Conservation (phyloP, 2,329 filamentous ascomycete species). For the Alternaria metachromatica region DNA sequence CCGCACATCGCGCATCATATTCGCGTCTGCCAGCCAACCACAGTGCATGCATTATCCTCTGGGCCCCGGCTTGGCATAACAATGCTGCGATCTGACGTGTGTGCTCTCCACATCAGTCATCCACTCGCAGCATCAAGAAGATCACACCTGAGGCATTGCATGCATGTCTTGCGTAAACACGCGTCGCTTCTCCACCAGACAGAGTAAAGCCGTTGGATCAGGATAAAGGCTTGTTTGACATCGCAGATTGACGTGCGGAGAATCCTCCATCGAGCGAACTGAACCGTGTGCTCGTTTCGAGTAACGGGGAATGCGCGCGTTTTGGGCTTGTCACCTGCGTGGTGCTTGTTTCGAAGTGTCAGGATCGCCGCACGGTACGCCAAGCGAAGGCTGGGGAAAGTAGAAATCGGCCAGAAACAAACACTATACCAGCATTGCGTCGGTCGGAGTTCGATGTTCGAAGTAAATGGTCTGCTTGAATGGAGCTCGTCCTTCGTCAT, state of each 20-base stretch:
- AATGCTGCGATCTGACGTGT: conserved; percentile 6
- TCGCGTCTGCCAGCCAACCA: background rate
- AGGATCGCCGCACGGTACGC: background rate
- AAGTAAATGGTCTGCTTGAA: background rate
- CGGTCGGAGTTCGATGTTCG: background rate
- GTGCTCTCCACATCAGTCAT: conserved; percentile 3
- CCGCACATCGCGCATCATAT: background rate
- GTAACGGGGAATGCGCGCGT: background rate
- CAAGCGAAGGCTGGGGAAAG: background rate
- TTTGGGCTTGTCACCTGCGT: background rate
- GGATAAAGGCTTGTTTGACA: background rate
- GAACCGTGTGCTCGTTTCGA: conserved; percentile 1
- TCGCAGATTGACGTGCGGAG: background rate
- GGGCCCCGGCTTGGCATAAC: background rate
- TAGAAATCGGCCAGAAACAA: background rate
- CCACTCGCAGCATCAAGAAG: background rate
- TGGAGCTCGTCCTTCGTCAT: background rate
- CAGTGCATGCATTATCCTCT: background rate
- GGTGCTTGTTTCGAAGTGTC: background rate
- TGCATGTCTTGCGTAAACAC: background rate
- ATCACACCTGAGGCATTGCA: background rate
- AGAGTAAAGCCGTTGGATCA: background rate
- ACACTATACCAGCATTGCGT: background rate
- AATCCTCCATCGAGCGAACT: background rate
- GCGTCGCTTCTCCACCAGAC: background rate